phyloP scores from a whole-genome alignment of 345 rosid genomes.

The Salix caprea region DNA sequence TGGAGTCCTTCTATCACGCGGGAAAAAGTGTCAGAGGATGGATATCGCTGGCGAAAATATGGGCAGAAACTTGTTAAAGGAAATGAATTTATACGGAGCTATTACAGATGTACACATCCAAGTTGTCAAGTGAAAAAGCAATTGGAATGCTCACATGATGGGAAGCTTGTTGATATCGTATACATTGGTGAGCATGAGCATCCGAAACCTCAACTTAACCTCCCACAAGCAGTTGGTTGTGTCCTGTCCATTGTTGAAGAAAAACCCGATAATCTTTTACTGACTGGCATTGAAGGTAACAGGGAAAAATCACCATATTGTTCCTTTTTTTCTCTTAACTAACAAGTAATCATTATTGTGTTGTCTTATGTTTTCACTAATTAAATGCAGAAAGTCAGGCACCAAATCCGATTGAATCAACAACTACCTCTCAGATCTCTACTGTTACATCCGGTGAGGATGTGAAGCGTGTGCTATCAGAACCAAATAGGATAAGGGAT shows the following conservation, averaged over 20 bases:
- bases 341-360: constrained; percentile 8
- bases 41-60: constrained; percentile 89
- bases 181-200: constrained; percentile 81
- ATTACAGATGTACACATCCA: constrained; percentile 77
- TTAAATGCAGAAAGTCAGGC: constrained; percentile 39
- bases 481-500: constrained; percentile 41
- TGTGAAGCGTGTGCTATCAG: constrained; percentile 38
- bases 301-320: constrained; percentile 11
- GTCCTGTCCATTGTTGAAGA: constrained; percentile 48
- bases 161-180: constrained; percentile 56
- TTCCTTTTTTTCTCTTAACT: neutral
- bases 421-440: constrained; percentile 33
- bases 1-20: constrained; percentile 44
- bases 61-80: constrained; percentile 94
- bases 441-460: constrained; percentile 33
- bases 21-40: constrained; percentile 79
- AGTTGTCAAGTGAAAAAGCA: constrained; percentile 86
- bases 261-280: constrained; percentile 35
- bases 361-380: constrained; percentile 40
- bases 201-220: constrained; percentile 46
- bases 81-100: constrained; percentile 86
- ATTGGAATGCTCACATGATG: constrained; percentile 65
- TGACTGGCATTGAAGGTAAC: constrained; percentile 45
- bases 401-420: constrained; percentile 29
- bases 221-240: constrained; percentile 38